A percentile compares a stretch with the other conserved stretches of the same genome.
These are phyloP conservation scores for Barnettozyma wickerhamii DNA, from an alignment of 805 yeast genomes.

Conservation along the genomic window DNA sequence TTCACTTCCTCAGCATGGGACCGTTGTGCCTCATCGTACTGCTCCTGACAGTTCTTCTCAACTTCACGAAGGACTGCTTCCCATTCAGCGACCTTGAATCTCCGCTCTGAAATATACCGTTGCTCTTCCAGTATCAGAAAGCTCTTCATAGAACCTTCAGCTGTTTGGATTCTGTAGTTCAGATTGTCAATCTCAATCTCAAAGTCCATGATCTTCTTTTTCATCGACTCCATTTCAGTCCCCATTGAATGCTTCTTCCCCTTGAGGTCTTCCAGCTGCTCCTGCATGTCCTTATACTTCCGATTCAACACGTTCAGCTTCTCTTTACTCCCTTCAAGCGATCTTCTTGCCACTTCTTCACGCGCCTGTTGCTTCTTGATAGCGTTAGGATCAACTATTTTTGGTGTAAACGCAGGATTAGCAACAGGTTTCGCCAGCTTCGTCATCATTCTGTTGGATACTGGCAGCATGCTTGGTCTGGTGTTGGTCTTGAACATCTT, in stretches of 20 bases:
- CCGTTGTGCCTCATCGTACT: constrained; percentile 26
- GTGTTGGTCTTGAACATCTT: not conserved
- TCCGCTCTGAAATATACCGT: constrained; percentile 17
- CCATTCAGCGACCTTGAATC: constrained; percentile 28
- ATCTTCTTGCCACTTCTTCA: constrained; percentile 8
- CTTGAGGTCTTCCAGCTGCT: constrained; percentile 7
- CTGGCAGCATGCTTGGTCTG: not conserved
- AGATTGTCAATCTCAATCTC: constrained; percentile 15
- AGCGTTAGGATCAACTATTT: constrained; percentile 13
- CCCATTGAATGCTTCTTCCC: not conserved
- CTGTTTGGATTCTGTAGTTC: constrained; percentile 10
- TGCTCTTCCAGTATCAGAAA: constrained; percentile 14
- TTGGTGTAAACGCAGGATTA: not conserved
- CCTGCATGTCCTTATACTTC: constrained; percentile 8
- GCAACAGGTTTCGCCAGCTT: not conserved
- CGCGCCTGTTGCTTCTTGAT: constrained; percentile 10
- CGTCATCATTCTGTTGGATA: not conserved
- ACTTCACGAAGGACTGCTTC: constrained; percentile 31
- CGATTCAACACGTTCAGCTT: constrained; percentile 10
- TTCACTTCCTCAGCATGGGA: not conserved
- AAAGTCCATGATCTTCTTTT: constrained; percentile 12
- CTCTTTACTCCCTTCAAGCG: constrained; percentile 9
- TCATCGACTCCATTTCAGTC: constrained; percentile 7
- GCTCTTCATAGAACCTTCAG: constrained; percentile 2
- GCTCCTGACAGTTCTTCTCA: constrained; percentile 21